Percentiles rank a stretch among this genome's conserved stretches.
These are phyloP conservation scores for Pestalotiopsis sp. DNA, from an alignment of 2,329 filamentous ascomycete genomes.

Conservation along the genomic window DNA sequence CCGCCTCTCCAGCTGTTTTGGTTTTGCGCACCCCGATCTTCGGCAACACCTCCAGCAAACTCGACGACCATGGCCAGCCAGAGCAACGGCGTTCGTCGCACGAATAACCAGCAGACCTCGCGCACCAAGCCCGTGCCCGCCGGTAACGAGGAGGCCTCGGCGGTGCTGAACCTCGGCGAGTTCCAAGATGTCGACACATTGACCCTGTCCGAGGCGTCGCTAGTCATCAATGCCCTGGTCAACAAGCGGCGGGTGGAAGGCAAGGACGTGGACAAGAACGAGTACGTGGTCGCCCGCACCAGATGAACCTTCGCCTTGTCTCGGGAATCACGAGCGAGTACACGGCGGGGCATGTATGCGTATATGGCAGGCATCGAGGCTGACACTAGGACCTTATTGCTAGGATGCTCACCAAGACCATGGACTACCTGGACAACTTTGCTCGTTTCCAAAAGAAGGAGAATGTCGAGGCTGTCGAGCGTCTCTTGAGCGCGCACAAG, in stretches of 20 bases:
- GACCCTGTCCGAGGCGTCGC: constrained; percentile 87
- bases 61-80: constrained; percentile 37
- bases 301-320: neutral
- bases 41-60: neutral
- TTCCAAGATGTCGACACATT: constrained; percentile 91
- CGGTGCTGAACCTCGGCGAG: constrained; percentile 84
- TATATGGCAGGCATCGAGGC: neutral
- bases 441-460: constrained; percentile 94
- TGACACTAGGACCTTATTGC: constrained; percentile 10
- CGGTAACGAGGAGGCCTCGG: constrained; percentile 86
- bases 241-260: constrained; percentile 77
- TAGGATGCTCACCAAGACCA: constrained; percentile 81
- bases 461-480: constrained; percentile 92
- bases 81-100: constrained; percentile 1
- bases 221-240: constrained; percentile 89
- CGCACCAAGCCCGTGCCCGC: constrained; percentile 69
- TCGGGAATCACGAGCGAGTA: neutral
- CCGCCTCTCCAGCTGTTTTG: neutral
- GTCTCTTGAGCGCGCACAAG: constrained; percentile 76
- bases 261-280: constrained; percentile 83
- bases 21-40: neutral
- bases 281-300: constrained; percentile 54
- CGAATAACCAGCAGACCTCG: constrained; percentile 49
- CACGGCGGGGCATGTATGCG: neutral
- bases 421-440: constrained; percentile 93